A percentile compares a stretch with the other conserved stretches of the same genome.
Conservation (phyloP, 2,329 filamentous ascomycete genomes). For the Mariannaea sp. region DNA sequence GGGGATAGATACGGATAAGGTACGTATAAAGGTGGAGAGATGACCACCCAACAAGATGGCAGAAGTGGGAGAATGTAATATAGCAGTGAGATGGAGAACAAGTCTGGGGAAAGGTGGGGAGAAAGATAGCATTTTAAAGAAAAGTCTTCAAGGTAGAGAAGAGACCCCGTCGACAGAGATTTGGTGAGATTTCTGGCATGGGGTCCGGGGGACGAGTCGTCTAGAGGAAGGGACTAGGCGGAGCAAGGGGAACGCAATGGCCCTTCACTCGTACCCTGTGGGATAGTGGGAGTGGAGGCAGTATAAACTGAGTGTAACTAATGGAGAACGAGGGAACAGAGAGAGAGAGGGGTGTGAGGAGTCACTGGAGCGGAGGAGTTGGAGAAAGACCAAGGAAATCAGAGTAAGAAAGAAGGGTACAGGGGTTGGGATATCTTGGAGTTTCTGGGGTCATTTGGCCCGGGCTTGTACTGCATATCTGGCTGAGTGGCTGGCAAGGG, state of each 20-base stretch:
- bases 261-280: conserved; percentile 7
- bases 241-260: conserved; percentile 19
- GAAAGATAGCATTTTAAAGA: conserved; percentile 34
- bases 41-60: not conserved
- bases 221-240: conserved; percentile 18
- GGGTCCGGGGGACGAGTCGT: conserved; percentile 18
- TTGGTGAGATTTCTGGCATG: conserved; percentile 21
- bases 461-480: conserved; percentile 21
- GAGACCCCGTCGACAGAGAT: conserved; percentile 15
- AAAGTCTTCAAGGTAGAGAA: conserved; percentile 16
- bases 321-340: conserved; percentile 19
- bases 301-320: conserved; percentile 6
- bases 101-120: conserved; percentile 28
- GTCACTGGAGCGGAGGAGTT: conserved; percentile 29
- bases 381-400: no score
- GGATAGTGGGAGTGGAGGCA: conserved; percentile 20
- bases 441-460: conserved; percentile 20
- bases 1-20: conserved; percentile 10
- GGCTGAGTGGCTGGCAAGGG: conserved; percentile 19
- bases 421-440: conserved; percentile 20
- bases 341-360: conserved; percentile 22
- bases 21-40: conserved; percentile 7
- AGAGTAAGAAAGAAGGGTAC: conserved; percentile 19
- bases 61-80: conserved; percentile 11
- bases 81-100: conserved; percentile 12